Conservation (phyloP, 495 filamentous ascomycete species). For the Wilcoxina mikolae region DNA sequence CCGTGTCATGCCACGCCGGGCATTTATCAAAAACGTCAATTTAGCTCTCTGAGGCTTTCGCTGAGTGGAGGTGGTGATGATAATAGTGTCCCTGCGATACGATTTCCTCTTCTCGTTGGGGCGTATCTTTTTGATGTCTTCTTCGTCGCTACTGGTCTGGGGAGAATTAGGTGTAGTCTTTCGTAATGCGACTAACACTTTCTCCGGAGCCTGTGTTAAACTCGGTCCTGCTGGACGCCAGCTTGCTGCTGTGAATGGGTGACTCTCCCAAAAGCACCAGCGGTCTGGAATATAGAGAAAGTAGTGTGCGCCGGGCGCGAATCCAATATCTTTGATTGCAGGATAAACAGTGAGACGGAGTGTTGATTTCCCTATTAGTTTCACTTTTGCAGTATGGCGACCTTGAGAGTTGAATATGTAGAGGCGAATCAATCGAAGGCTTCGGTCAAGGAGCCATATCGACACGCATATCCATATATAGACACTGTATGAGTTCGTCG, state of each 20-base stretch:
- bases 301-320: constrained; percentile 40
- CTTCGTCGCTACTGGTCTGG: constrained; percentile 2
- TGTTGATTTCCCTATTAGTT: constrained; percentile 39
- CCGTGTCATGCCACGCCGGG: constrained; percentile 21
- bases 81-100: constrained; percentile 2
- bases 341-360: constrained; percentile 36
- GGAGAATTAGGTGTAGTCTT: background rate
- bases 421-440: constrained; percentile 35
- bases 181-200: background rate
- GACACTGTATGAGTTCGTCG: constrained; percentile 35
- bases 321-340: constrained; percentile 27
- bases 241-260: constrained; percentile 44
- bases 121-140: background rate
- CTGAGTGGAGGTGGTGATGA: constrained; percentile 6
- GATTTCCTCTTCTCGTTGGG: background rate
- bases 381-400: constrained; percentile 28
- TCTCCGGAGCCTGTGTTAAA: constrained; percentile 4
- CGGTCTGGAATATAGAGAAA: constrained; percentile 40
- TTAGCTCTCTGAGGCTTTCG: constrained; percentile 16
- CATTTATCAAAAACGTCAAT: constrained; percentile 26
- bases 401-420: constrained; percentile 36
- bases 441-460: constrained; percentile 40
- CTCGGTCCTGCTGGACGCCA: constrained; percentile 28
- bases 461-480: constrained; percentile 40
- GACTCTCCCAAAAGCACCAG: constrained; percentile 42